phyloP scores from a whole-genome alignment of 1,139 yeast species.

The Candida albicans region DNA sequence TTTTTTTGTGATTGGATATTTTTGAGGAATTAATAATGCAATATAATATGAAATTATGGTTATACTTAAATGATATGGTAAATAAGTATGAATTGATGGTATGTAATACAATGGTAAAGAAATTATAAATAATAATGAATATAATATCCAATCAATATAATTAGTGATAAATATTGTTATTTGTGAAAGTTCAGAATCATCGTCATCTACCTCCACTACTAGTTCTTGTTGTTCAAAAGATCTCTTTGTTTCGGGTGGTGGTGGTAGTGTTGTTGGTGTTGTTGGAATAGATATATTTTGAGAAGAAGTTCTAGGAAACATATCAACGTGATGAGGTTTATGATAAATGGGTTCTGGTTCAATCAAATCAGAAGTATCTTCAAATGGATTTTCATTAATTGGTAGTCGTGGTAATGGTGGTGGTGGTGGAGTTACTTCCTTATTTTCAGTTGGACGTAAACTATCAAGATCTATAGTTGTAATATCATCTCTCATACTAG shows the following conservation, averaged over 20 bases:
- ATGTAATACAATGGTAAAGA: conserved; percentile 58
- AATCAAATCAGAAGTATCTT: conserved; percentile 4
- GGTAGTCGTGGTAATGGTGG: too few relatives aligned
- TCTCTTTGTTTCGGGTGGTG: conserved; percentile 4
- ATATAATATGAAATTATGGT: conserved; percentile 56
- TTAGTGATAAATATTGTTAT: conserved; percentile 34
- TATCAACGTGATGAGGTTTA: conserved; percentile 13
- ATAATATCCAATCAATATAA: conserved; percentile 59
- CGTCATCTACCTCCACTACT: too few relatives aligned
- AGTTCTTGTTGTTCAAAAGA: conserved; percentile 5
- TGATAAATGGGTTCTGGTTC: conserved; percentile 23
- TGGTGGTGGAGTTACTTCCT: conserved; percentile 14
- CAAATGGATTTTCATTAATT: conserved; percentile 19
- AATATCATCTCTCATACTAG: conserved; percentile 37
- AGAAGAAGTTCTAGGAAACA: too few relatives aligned
- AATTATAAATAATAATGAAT: conserved; percentile 43
- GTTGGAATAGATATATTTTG: conserved; percentile 6
- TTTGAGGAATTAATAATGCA: conserved; percentile 51
- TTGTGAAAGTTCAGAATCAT: not conserved
- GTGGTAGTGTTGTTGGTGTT: conserved; percentile 1
- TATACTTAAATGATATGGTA: conserved; percentile 63
- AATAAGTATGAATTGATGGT: conserved; percentile 47
- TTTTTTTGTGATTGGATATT: conserved; percentile 47
- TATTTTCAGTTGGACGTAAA: conserved; percentile 18
- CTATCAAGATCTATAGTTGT: conserved; percentile 35